A percentile compares a stretch with the other conserved stretches of the same genome.
These are phyloP conservation scores for Calonectria pauciramosa DNA, from an alignment of 2,329 filamentous ascomycete species.

Conservation along the genomic window DNA sequence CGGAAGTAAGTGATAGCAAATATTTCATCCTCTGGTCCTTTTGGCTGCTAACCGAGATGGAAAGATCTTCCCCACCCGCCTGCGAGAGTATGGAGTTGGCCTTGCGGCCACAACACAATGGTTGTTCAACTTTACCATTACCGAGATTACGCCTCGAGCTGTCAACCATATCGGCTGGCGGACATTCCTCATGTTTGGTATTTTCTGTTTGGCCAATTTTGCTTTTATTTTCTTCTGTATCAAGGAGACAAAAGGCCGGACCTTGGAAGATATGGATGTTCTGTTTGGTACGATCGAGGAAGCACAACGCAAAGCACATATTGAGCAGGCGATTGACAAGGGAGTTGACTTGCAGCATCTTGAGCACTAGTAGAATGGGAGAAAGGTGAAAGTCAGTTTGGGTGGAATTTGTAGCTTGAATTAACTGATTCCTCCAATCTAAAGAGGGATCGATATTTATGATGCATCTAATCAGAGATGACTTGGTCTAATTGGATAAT, in stretches of 20 bases:
- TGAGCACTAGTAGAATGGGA: background rate
- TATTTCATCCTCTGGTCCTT: slow-evolving; percentile 55
- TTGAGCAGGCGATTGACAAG: slow-evolving; percentile 17
- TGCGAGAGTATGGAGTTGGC: slow-evolving; percentile 58
- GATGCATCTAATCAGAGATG: background rate
- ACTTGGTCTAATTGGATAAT: background rate
- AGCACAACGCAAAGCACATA: slow-evolving; percentile 10
- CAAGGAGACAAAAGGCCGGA: slow-evolving; percentile 35
- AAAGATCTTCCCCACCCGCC: slow-evolving; percentile 31
- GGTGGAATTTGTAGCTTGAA: background rate
- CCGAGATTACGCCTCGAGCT: slow-evolving; percentile 29
- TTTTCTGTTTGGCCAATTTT: slow-evolving; percentile 33
- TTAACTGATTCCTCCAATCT: background rate
- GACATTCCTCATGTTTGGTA: slow-evolving; percentile 36
- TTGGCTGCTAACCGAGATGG: background rate
- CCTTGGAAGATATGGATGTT: slow-evolving; percentile 33
- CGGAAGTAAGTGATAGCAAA: slow-evolving; percentile 50
- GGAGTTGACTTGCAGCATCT: slow-evolving; percentile 11
- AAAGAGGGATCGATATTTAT: background rate
- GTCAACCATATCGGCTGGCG: slow-evolving; percentile 36
- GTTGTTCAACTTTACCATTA: slow-evolving; percentile 77
- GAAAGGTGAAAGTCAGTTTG: background rate
- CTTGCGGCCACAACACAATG: slow-evolving; percentile 75
- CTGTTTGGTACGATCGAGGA: slow-evolving; percentile 21
- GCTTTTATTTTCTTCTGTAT: slow-evolving; percentile 32